Evolutionary conservation across 2,329 filamentous ascomycete genomes (phyloP).

Genomic region (Aspergillus eucalypticola): DNA sequence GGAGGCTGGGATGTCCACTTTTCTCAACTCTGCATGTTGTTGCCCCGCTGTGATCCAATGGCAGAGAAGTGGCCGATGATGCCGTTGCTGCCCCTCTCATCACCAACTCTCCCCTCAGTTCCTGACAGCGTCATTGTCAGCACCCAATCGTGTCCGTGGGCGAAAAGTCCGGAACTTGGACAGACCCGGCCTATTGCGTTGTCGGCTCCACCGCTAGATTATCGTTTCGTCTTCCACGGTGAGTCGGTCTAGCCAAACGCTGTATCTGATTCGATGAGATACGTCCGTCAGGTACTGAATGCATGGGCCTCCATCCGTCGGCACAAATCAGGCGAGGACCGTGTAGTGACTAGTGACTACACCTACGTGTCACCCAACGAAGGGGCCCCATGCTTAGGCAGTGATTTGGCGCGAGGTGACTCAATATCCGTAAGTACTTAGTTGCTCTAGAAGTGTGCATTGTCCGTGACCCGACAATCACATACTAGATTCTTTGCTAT

Average conservation of each 20-base stretch:
- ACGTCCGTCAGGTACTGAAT: slow-evolving; percentile 8
- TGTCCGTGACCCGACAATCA: neutral
- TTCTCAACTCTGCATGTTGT: neutral
- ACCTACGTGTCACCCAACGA: slow-evolving; percentile 3
- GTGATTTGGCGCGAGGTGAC: slow-evolving; percentile 2
- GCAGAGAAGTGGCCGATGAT: neutral
- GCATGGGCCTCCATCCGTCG: neutral
- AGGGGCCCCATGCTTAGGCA: slow-evolving; percentile 1
- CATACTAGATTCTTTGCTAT: neutral
- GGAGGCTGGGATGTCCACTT: slow-evolving; percentile 8
- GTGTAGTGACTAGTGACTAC: neutral
- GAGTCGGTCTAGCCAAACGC: slow-evolving; percentile 4
- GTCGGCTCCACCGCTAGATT: slow-evolving; percentile 1
- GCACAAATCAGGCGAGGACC: slow-evolving; percentile 1
- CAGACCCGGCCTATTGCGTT: neutral
- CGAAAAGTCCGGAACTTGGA: neutral
- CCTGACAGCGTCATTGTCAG: slow-evolving; percentile 7
- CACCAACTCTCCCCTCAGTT: neutral
- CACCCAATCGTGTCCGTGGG: neutral
- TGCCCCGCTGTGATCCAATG: neutral
- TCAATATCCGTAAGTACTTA: neutral
- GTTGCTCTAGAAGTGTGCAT: neutral
- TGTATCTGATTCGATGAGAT: slow-evolving; percentile 1
- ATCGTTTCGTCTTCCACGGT: neutral
- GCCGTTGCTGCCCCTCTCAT: slow-evolving; percentile 1